Conservation (phyloP, 2,329 filamentous ascomycete species). For the Aspergillus arachidicola region DNA sequence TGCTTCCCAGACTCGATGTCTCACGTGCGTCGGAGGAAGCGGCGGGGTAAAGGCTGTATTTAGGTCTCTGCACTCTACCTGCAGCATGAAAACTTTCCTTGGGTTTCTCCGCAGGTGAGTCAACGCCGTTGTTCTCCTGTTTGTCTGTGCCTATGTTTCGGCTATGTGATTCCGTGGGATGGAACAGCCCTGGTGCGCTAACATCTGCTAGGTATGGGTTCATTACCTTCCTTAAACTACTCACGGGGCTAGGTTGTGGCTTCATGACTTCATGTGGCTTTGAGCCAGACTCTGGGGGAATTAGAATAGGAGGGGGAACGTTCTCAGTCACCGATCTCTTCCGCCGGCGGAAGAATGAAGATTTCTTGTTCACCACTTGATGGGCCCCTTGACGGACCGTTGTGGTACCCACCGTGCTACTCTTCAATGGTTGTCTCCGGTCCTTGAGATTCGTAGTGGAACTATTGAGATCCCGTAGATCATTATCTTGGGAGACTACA, state of each 20-base stretch:
- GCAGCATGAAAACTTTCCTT: conserved; percentile 30
- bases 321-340: conserved; percentile 84
- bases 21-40: conserved; percentile 28
- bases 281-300: conserved; percentile 49
- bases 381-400: conserved; percentile 38
- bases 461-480: conserved; percentile 26
- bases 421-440: conserved; percentile 31
- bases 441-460: conserved; percentile 24
- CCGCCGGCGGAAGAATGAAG: conserved; percentile 88
- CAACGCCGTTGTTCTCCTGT: conserved; percentile 19
- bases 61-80: conserved; percentile 26
- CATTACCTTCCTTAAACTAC: conserved; percentile 84
- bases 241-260: conserved; percentile 64
- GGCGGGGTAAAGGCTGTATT: conserved; percentile 32
- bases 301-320: conserved; percentile 60
- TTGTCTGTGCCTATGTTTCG: conserved; percentile 22
- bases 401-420: conserved; percentile 24
- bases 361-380: conserved; percentile 81
- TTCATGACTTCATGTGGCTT: conserved; percentile 33
- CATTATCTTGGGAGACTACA: conserved; percentile 27
- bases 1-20: conserved; percentile 38
- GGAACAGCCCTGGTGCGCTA: conserved; percentile 20
- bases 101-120: conserved; percentile 24
- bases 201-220: conserved; percentile 70
- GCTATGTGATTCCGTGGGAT: conserved; percentile 27